Evolutionary conservation across 2,329 filamentous ascomycete species (phyloP), one percentile per base, ranked within the genome.

Genomic region (Hymenoscyphus occultus): DNA sequence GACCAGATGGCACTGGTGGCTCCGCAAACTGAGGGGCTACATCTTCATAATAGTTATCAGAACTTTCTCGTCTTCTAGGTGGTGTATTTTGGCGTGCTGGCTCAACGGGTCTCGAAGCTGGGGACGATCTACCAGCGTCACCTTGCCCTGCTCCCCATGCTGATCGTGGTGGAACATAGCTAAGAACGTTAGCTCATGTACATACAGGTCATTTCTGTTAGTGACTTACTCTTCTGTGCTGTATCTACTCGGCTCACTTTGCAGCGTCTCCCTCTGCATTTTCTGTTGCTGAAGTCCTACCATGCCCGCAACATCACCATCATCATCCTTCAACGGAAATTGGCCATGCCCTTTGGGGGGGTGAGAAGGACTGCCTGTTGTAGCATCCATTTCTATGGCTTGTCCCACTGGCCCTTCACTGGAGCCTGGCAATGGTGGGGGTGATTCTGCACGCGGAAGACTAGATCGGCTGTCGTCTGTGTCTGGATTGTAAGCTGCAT

Each of bases 21-120:
- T 86, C 83, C 40, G 87, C 90, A 74, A 97, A 98, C 64, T 88
- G 90, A 56, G 94, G 93, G 70, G 97, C 93, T 13, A 97, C 87
- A 76, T 98, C 94, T 81, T 98, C 95, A 74, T 96, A 96, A 78
- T 98, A 98, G 68, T 84, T 79, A 60, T 75, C 72, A 67, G 71
- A 70, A 56, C 68, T 68, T 39, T 65, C 64, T 39, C 72, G 71
- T 64, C 68, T 67, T 59, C 73, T 71, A 59, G 67, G 57, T 28
- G 78, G 77, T 51, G 74, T 75, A 56, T 75, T 76, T 61, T 72
- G 74, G 57, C 70, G 74, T 54, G 77, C 72, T 39, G 78, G 72
- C 65, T 82, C 79, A 45, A 74, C 69, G 19, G 48, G 12, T 28
- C 22, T 39, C 12, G 60, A 51, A 14, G 51, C 74, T 68, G 60